Conservation (phyloP, 1,284 basidiomycete genomes). For the Blastosporella zonata region DNA sequence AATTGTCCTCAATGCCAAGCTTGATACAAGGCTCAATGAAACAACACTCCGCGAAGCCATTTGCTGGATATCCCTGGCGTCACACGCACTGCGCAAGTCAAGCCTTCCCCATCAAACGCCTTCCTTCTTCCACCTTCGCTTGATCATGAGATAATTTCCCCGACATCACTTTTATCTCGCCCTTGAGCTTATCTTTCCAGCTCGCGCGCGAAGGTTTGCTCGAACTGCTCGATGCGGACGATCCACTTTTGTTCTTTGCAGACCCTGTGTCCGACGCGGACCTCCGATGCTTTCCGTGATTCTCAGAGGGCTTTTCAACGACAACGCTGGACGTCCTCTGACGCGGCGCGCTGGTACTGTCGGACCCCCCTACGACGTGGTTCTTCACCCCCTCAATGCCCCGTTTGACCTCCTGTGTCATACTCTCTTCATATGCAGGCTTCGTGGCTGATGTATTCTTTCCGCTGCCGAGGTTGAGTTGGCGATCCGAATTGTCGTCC, state of each 20-base stretch:
- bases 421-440: not conserved
- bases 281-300: not conserved
- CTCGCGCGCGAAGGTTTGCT: slow-evolving; percentile 10
- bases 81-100: too few relatives aligned
- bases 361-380: not conserved
- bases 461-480: slow-evolving; percentile 6
- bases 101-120: slow-evolving; percentile 30
- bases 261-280: slow-evolving; percentile 2
- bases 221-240: not conserved
- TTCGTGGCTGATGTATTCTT: not conserved
- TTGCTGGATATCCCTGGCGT: too few relatives aligned
- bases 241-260: not conserved
- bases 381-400: not conserved
- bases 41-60: too few relatives aligned
- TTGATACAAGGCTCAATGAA: too few relatives aligned
- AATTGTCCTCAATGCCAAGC: too few relatives aligned
- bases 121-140: slow-evolving; percentile 48
- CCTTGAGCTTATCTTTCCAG: slow-evolving; percentile 52
- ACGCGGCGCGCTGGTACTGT: not conserved
- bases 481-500: slow-evolving; percentile 18
- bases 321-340: slow-evolving; percentile 2
- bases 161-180: slow-evolving; percentile 49
- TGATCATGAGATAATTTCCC: slow-evolving; percentile 48
- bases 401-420: not conserved
- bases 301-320: slow-evolving; percentile 1